A percentile compares a stretch with the other conserved stretches of the same genome.
Evolutionary conservation across 148 eudicot genomes (phyloP).

Genomic region (Pouteria glomerata): DNA sequence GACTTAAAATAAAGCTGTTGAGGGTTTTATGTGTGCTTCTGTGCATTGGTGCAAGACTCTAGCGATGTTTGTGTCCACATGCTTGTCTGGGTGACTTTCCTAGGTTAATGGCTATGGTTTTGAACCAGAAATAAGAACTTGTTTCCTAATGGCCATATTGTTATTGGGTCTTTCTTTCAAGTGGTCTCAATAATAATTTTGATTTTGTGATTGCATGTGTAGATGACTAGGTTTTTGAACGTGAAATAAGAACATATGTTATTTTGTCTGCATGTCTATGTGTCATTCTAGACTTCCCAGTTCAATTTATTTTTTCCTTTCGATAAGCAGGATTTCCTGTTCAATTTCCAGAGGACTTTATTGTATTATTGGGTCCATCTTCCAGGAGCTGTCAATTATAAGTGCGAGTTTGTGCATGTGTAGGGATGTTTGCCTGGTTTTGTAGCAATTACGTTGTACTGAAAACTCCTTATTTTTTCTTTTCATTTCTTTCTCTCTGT

Average conservation of each 20-base stretch:
- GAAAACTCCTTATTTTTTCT: too few relatives aligned
- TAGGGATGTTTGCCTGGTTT: neutral
- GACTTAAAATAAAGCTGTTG: neutral
- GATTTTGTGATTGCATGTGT: too few relatives aligned
- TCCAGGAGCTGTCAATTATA: neutral
- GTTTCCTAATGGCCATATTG: too few relatives aligned
- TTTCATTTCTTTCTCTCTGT: too few relatives aligned
- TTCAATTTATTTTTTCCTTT: neutral
- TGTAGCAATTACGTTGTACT: neutral
- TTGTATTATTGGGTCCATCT: neutral
- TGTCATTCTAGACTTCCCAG: neutral
- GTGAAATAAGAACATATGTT: neutral
- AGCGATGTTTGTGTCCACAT: neutral
- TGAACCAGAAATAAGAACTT: conserved; percentile 1
- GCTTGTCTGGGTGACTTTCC: neutral
- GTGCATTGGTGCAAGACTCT: neutral
- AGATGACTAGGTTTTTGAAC: neutral
- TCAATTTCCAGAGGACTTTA: neutral
- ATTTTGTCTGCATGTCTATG: neutral
- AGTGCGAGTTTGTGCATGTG: neutral
- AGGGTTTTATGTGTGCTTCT: neutral
- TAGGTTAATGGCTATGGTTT: neutral
- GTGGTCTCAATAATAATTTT: too few relatives aligned
- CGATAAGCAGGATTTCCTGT: too few relatives aligned
- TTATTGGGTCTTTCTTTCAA: too few relatives aligned